These are phyloP conservation scores for Dothistroma septosporum DNA, from an alignment of 2,329 filamentous ascomycete species.

Conservation along the genomic window DNA sequence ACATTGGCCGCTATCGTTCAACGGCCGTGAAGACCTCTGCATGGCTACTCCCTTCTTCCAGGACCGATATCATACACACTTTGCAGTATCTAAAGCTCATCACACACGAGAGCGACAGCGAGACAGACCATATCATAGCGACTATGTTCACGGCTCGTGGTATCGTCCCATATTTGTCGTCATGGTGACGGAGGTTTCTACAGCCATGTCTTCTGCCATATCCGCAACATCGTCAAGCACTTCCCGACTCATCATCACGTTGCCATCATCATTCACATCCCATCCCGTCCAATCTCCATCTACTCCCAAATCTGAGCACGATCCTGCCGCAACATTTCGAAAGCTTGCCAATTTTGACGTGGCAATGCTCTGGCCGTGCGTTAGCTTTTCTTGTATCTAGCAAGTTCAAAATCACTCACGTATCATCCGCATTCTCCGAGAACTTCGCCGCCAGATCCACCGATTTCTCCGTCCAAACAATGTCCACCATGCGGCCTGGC, in stretches of 20 bases:
- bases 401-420: neutral
- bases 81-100: too few species aligned
- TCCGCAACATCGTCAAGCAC: neutral
- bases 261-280: neutral
- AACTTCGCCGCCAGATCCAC: neutral
- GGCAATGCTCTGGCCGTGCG: neutral
- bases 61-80: too few species aligned
- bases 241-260: neutral
- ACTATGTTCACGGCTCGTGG: too few species aligned
- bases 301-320: neutral
- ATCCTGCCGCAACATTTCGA: neutral
- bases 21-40: too few species aligned
- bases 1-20: too few species aligned
- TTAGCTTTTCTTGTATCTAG: neutral
- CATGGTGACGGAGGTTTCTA: neutral
- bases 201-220: neutral
- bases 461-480: neutral
- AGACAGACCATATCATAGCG: too few species aligned
- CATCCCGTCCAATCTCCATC: neutral
- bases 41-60: too few species aligned
- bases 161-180: too few species aligned
- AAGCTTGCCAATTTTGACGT: neutral
- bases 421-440: neutral
- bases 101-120: too few species aligned
- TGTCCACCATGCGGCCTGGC: neutral